Conservation (phyloP, 2,329 filamentous ascomycete species). For the Alternaria metachromatica region DNA sequence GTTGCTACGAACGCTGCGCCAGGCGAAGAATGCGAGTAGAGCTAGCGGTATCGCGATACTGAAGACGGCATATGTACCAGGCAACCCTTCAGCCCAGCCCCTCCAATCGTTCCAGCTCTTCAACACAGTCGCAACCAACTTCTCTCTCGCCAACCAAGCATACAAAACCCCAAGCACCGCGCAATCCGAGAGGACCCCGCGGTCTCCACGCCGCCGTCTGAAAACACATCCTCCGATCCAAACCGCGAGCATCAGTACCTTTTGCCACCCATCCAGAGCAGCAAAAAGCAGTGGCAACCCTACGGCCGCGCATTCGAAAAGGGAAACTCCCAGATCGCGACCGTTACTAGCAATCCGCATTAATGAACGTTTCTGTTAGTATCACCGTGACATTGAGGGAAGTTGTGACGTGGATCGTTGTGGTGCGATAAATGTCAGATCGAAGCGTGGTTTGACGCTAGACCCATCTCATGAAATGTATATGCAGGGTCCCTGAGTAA, state of each 20-base stretch:
- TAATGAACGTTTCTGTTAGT: conserved; percentile 6
- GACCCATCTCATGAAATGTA: conserved; percentile 25
- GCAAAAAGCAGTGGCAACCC: conserved; percentile 5
- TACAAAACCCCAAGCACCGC: conserved; percentile 20
- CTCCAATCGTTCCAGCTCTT: conserved; percentile 20
- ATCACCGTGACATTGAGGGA: conserved; percentile 5
- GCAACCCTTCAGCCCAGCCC: conserved; percentile 7
- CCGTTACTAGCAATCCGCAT: conserved; percentile 21
- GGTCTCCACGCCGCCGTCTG: conserved; percentile 27
- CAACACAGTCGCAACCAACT: conserved; percentile 8
- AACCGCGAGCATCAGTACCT: conserved; percentile 27
- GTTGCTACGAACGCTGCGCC: background rate
- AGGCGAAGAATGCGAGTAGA: conserved; percentile 7
- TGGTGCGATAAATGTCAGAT: conserved; percentile 14
- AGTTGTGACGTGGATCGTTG: conserved; percentile 3
- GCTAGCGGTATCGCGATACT: conserved; percentile 19
- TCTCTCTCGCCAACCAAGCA: conserved; percentile 11
- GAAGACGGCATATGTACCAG: conserved; percentile 9
- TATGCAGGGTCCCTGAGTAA: conserved; percentile 21
- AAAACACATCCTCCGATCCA: conserved; percentile 26
- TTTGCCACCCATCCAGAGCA: conserved; percentile 15
- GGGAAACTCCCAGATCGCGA: conserved; percentile 17
- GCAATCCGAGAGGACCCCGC: conserved; percentile 28
- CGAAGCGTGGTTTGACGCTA: conserved; percentile 23
- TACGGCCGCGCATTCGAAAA: conserved; percentile 10